Evolutionary conservation across 2,329 filamentous ascomycete genomes (phyloP), one percentile per base, ranked within the genome.

Genomic region (Hymenoscyphus albidus): DNA sequence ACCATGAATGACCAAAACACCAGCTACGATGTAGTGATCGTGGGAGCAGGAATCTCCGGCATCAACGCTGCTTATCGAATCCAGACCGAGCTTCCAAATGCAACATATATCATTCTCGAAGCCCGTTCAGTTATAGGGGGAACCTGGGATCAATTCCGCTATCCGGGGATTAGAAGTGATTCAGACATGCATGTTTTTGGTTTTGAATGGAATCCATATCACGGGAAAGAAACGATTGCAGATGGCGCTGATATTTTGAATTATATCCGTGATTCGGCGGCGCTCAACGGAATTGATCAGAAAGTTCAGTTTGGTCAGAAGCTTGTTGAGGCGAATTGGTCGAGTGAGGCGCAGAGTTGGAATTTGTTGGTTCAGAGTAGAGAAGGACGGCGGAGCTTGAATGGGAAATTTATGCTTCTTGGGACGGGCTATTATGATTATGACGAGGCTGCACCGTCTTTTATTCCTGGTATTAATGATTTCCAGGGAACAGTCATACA

Each of bases 101-200:
- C 81, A 44, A 82, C 76, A 2, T 93, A 89, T 72, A 80, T 83
- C 14, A 84, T 94, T 32, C 81, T 93, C n/a, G 91, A 94, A 75
- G 82, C 80, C 1, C 86, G 90, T 42, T 79, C 82, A 59, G 78
- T 80, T 32, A 79, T 93, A 5, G 91, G 90, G 1, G 91, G 91
- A 0, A 94, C 91, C 0, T 93, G 91, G 91, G 87, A 89, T 70
- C 77, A 92, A 1, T 94, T 92, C 78, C 84, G 82, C 54, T 93
- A 92, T 70, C 90, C 89, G 0, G 88, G 90, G 6, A 88, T 91
- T 67, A 80, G 85, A 57, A 87, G 85, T 1, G 84, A 88, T 67
- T 86, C 84, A 0, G 85, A 88, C 70, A 77, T 88, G 9, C 81
- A 81, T 69, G 87, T 84, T 0, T 88, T 87, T 67, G 84, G 84